A percentile compares a stretch with the other conserved stretches of the same genome.
Evolutionary conservation across 768 basidiomycete species (phyloP).

Genomic region (Tylopilus sp.): DNA sequence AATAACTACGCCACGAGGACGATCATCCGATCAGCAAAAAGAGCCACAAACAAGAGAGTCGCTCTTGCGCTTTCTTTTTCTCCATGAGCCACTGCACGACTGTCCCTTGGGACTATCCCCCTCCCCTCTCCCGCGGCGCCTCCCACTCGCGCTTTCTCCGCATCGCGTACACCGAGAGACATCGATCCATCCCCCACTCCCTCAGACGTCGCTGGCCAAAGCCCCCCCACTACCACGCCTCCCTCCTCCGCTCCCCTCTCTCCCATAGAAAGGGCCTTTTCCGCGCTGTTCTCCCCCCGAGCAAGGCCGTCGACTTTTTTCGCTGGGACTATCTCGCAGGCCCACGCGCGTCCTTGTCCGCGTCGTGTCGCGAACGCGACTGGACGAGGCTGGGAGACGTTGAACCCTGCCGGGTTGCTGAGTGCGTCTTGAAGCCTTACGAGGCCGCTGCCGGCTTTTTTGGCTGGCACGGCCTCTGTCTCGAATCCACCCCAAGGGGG

Average conservation of each 20-base stretch:
- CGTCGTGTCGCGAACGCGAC: not conserved
- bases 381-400: not conserved
- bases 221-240: slow-evolving; percentile 27
- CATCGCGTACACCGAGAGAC: slow-evolving; percentile 9
- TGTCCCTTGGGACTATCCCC: slow-evolving; percentile 23
- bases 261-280: slow-evolving; percentile 27
- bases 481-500: slow-evolving; percentile 4
- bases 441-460: slow-evolving; percentile 29
- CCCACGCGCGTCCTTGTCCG: not conserved
- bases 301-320: slow-evolving; percentile 25
- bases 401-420: slow-evolving; percentile 12
- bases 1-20: not conserved
- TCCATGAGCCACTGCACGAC: not conserved
- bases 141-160: slow-evolving; percentile 27
- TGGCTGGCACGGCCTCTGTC: slow-evolving; percentile 26
- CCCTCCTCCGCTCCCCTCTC: slow-evolving; percentile 25
- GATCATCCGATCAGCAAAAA: slow-evolving; percentile 5
- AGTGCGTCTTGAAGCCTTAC: slow-evolving; percentile 22
- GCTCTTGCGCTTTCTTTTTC: no score
- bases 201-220: slow-evolving; percentile 21
- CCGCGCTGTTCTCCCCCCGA: slow-evolving; percentile 16
- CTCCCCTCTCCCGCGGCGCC: slow-evolving; percentile 24
- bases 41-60: no score
- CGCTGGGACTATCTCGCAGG: slow-evolving; percentile 18
- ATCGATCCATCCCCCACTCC: slow-evolving; percentile 4